Percentiles rank a stretch among this genome's conserved stretches.
Conservation (phyloP, 371 early-diverging fungal genomes). For the Syncephalastrum racemosum region DNA sequence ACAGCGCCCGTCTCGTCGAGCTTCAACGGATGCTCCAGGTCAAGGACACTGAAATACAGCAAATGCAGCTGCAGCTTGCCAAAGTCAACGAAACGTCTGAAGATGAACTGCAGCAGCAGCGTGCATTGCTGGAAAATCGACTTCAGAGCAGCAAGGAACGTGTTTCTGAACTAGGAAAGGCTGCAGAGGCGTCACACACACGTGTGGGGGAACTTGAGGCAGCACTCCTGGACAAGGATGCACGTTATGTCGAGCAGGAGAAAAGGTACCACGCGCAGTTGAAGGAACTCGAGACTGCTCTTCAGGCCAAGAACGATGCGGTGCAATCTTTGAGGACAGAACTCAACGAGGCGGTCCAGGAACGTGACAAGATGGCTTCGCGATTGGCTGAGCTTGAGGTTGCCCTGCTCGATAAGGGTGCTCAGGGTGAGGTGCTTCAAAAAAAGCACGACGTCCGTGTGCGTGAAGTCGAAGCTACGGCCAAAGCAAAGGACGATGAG, state of each 20-base stretch:
- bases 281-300: background rate
- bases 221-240: conserved; percentile 1
- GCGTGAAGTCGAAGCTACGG: background rate
- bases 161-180: conserved; percentile 1
- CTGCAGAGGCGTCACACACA: conserved; percentile 4
- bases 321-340: background rate
- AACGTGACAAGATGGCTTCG: background rate
- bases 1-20: too few species aligned
- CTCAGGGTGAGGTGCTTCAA: background rate
- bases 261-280: background rate
- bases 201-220: conserved; percentile 9
- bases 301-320: background rate
- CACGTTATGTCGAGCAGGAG: background rate
- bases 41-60: too few species aligned
- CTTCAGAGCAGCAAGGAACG: conserved; percentile 5
- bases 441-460: background rate
- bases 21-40: too few species aligned
- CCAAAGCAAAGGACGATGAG: background rate
- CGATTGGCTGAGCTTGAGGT: background rate
- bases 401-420: background rate
- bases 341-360: background rate
- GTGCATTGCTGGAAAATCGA: conserved; percentile 6
- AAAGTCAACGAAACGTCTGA: background rate
- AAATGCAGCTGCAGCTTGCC: too few species aligned
- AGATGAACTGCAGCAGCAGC: conserved; percentile 5